phyloP scores from a whole-genome alignment of 345 rosid genomes.

The Lepidium africanum region DNA sequence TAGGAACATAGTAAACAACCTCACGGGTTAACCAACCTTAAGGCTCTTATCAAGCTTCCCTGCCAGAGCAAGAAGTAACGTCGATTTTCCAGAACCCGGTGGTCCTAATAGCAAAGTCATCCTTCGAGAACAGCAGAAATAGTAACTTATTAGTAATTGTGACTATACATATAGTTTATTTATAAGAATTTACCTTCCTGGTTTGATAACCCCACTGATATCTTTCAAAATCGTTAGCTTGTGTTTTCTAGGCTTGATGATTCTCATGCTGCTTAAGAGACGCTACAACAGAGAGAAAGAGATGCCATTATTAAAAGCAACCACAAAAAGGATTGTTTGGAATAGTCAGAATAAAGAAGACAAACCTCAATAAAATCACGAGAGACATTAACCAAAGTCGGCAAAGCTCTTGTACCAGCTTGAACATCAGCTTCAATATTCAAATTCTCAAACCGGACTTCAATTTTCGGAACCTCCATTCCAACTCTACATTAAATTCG shows the following conservation, averaged over 20 bases:
- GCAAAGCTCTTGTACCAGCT: constrained; percentile 75
- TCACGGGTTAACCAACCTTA: constrained; percentile 45
- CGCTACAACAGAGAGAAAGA: constrained; percentile 30
- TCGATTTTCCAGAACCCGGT: constrained; percentile 88
- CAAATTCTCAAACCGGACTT: constrained; percentile 66
- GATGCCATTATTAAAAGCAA: neutral
- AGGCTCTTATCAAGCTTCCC: constrained; percentile 63
- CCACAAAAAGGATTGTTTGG: neutral
- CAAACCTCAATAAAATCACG: constrained; percentile 63
- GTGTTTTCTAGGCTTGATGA: constrained; percentile 42
- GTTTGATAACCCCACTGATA: constrained; percentile 55
- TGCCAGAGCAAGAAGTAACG: constrained; percentile 69
- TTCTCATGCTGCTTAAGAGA: constrained; percentile 30
- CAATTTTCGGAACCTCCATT: constrained; percentile 63
- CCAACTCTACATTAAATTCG: constrained; percentile 43
- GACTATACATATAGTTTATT: neutral
- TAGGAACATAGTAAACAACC: neutral
- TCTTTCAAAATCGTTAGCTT: constrained; percentile 50
- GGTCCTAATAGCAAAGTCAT: constrained; percentile 95
- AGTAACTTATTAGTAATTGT: neutral
- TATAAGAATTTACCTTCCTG: constrained; percentile 56
- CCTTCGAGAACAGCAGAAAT: constrained; percentile 31
- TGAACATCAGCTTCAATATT: constrained; percentile 53
- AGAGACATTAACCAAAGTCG: constrained; percentile 61
- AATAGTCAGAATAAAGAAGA: neutral